Base-by-base conservation (phyloP, 306 rosid species). In the Trichosanthes truncata region DNA sequence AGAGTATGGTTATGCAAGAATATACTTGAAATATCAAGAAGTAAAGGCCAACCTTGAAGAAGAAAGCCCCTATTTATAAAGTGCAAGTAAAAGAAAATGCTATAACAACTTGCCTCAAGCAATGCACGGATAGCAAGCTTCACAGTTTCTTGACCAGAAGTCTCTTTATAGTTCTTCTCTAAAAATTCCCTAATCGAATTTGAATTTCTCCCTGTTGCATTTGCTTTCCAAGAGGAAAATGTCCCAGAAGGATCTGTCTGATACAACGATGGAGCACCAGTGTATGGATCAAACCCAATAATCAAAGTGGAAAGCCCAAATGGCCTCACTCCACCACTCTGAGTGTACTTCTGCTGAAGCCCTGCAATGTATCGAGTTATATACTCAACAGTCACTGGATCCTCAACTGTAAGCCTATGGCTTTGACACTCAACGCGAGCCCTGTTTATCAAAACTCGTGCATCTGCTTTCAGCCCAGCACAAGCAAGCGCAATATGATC, bases 161-260 rank as follows among this genome's bases (percentile, higher is more conserved):
- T 90, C 65, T 95, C 97, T 60, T 91, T 95, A 73, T 83, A 94
- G 82, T 94, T 94, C 81, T 94, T 94, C 92, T 94, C 98, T n/a
- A 94, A 83, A 79, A 94, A 94, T 83, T 94, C 98, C 17, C 98
- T 79, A 29, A 95, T 91, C 0, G 98, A 95, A 82, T 95, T 95
- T 12, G 98, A 95, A 88, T 95, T 95, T 79, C 98, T 87, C 10
- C 97, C 98, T 1, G 97, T 95, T 9, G 97, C 97, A 81, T 92
- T 95, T 2, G 98, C 98, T 83, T 95, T 95, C 97, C 97, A 95
- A 38, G 97, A 97, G 7, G 97, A 95, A 77, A 95, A 95, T 1
- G 98, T 95, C 73, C 98, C 98, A 33, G 98, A 95, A 80, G 97
- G 98, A 78, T 95, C 98, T 4, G 98, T 95, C 83, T 95, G 98